These are phyloP conservation scores for Malassezia pachydermatis DNA, from an alignment of 1,284 basidiomycete genomes.

Conservation along the genomic window DNA sequence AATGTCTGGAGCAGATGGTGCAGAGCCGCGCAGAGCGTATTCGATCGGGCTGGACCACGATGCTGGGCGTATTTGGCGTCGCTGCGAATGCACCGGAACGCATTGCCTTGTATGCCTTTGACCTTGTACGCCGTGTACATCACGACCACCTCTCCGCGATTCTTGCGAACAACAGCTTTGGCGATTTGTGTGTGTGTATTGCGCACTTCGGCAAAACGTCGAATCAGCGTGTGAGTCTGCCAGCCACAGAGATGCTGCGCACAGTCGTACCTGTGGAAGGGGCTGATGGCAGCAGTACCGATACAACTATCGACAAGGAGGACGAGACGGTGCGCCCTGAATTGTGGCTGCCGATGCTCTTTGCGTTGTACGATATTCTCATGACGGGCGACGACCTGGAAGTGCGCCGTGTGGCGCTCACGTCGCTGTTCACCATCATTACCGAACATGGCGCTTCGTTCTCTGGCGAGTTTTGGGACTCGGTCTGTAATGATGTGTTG, in stretches of 20 bases:
- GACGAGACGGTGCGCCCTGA: not conserved
- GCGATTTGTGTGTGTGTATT: conserved; percentile 89
- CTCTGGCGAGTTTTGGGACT: conserved; percentile 91
- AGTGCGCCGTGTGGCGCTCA: conserved; percentile 73
- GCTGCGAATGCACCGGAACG: conserved; percentile 89
- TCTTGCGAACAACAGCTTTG: conserved; percentile 83
- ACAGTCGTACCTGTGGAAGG: conserved; percentile 59
- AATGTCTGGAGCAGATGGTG: conserved; percentile 98
- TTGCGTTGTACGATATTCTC: conserved; percentile 96
- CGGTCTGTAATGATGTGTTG: conserved; percentile 86
- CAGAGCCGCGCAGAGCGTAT: conserved; percentile 88
- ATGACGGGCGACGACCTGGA: conserved; percentile 99
- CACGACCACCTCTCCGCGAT: conserved; percentile 81
- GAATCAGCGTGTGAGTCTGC: conserved; percentile 92
- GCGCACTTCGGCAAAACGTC: conserved; percentile 98
- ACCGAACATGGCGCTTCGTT: conserved; percentile 80
- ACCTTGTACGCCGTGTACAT: conserved; percentile 85
- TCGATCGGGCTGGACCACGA: conserved; percentile 95
- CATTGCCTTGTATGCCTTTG: conserved; percentile 86
- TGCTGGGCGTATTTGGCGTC: conserved; percentile 96
- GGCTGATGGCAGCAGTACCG: not conserved
- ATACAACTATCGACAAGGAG: too few species aligned
- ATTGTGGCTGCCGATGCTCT: conserved; percentile 83
- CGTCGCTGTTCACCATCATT: conserved; percentile 86
- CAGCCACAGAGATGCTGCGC: conserved; percentile 92